Evolutionary conservation across 306 rosid species (phyloP).

Genomic region (Begonia peltatifolia): DNA sequence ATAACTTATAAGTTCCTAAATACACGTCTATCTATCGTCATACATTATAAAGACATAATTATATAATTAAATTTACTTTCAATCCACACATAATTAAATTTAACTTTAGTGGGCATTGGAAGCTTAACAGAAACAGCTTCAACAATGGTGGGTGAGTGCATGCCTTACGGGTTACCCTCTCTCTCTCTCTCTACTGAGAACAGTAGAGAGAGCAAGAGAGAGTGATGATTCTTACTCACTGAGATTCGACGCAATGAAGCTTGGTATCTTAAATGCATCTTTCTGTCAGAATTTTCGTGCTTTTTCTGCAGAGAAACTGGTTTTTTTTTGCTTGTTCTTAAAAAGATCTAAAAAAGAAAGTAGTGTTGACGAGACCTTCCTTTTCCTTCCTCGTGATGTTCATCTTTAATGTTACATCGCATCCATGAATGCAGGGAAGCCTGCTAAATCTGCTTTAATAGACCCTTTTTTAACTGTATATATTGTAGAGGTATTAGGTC

Average conservation of each 20-base stretch:
- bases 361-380: slow-evolving; percentile 3
- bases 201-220: background rate
- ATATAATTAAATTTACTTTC: too few species aligned
- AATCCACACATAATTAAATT: too few species aligned
- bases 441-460: slow-evolving; percentile 4
- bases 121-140: background rate
- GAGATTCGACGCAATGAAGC: slow-evolving; percentile 22
- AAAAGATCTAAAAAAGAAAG: background rate
- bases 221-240: slow-evolving; percentile 6
- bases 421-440: slow-evolving; percentile 16
- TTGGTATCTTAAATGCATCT: background rate
- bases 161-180: slow-evolving; percentile 2
- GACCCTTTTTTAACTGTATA: too few species aligned
- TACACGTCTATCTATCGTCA: too few species aligned
- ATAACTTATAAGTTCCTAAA: too few species aligned
- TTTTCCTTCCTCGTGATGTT: background rate
- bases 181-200: background rate
- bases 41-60: too few species aligned
- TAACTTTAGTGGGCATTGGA: background rate
- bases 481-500: too few species aligned
- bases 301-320: background rate
- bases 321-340: background rate
- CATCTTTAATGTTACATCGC: slow-evolving; percentile 13
- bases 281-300: background rate
- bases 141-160: slow-evolving; percentile 2